Conservation (phyloP, 345 rosid species). For the Eucalyptus regnans region DNA sequence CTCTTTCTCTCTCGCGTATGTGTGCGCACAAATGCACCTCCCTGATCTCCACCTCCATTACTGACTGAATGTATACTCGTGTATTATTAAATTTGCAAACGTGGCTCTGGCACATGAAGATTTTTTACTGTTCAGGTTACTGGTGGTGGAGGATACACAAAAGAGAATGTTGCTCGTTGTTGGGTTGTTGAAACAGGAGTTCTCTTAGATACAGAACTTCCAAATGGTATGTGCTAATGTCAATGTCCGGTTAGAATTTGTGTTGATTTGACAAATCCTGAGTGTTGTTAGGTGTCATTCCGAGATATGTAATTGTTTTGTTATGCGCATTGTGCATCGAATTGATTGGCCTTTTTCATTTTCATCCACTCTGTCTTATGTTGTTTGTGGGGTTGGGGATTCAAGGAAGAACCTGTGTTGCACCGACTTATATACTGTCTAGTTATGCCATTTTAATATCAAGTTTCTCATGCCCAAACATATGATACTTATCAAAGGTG, state of each 20-base stretch:
- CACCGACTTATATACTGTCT: background rate
- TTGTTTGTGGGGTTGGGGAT: background rate
- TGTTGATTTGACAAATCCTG: background rate
- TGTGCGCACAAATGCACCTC: background rate
- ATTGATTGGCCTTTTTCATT: background rate
- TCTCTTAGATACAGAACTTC: constrained; percentile 83
- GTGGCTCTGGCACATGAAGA: background rate
- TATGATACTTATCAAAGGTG: background rate
- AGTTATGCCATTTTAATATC: background rate
- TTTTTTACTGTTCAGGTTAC: constrained; percentile 50
- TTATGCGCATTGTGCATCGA: background rate
- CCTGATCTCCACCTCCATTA: background rate
- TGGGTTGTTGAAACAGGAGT: constrained; percentile 97
- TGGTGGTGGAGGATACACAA: constrained; percentile 98
- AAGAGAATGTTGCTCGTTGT: constrained; percentile 97
- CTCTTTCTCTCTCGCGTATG: background rate
- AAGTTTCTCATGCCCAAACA: background rate
- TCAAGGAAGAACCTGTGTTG: background rate
- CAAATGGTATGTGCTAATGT: constrained; percentile 45
- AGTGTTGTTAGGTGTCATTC: background rate
- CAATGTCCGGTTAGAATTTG: background rate
- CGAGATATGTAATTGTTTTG: background rate
- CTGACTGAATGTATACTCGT: background rate
- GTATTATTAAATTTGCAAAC: background rate
- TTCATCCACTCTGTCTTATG: background rate